Conservation (phyloP, 2,329 filamentous ascomycete species). For the Colletotrichum sp. region DNA sequence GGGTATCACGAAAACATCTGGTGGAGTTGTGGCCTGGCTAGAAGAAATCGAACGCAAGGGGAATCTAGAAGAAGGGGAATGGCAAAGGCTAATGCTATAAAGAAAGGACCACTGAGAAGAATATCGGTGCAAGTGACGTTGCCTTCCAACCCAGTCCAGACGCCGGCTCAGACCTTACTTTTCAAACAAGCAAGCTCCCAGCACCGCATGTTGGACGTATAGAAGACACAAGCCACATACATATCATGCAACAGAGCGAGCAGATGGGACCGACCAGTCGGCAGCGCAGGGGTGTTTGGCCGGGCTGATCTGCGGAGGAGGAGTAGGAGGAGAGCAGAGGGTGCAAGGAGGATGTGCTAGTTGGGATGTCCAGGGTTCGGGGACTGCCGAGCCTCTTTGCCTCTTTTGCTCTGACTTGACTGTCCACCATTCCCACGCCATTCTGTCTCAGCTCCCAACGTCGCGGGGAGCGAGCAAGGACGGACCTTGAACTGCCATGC, state of each 20-base stretch:
- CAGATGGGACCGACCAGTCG: conserved; percentile 15
- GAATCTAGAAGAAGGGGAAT: background rate
- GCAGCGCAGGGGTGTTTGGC: background rate
- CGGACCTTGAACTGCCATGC: conserved; percentile 1
- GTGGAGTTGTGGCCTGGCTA: background rate
- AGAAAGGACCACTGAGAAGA: background rate
- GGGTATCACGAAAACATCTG: conserved; percentile 20
- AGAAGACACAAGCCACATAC: conserved; percentile 15
- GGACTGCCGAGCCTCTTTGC: conserved; percentile 13
- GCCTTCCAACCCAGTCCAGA: conserved; percentile 1
- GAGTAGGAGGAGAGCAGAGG: background rate
- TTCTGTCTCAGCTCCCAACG: conserved; percentile 19
- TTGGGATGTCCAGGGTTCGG: conserved; percentile 22
- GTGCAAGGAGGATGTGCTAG: background rate
- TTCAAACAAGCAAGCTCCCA: conserved; percentile 14
- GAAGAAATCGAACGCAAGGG: background rate
- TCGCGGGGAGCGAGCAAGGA: conserved; percentile 15
- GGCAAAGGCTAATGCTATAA: conserved; percentile 18
- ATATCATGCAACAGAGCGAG: conserved; percentile 20
- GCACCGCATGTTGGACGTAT: conserved; percentile 13
- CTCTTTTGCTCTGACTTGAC: conserved; percentile 17
- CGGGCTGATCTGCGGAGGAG: conserved; percentile 9
- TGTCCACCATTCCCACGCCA: conserved; percentile 18
- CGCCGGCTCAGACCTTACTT: conserved; percentile 17
- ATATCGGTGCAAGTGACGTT: conserved; percentile 10